phyloP scores from a whole-genome alignment of 257 asterid species.

The Nicotiana attenuata region DNA sequence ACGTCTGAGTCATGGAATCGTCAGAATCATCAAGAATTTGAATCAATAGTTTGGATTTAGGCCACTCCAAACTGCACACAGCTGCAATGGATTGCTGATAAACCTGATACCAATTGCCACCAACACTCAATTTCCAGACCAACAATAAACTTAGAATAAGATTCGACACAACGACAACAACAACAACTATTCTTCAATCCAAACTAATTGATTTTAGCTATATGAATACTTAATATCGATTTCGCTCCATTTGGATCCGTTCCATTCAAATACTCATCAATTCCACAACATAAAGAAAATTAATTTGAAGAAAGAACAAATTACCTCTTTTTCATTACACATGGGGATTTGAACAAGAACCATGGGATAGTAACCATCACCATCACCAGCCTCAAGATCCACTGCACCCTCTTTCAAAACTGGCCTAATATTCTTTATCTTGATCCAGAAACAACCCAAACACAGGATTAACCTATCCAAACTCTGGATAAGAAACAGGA shows the following conservation, averaged over 20 bases:
- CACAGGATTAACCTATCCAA: constrained; percentile 72
- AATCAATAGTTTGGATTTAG: constrained; percentile 66
- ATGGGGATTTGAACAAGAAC: constrained; percentile 97
- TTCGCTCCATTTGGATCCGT: background rate
- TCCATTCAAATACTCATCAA: background rate
- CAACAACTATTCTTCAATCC: background rate
- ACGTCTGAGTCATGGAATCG: constrained; percentile 53
- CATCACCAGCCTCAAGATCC: constrained; percentile 74
- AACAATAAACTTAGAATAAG: background rate
- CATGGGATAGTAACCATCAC: constrained; percentile 77
- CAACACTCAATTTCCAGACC: background rate
- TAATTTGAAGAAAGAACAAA: background rate
- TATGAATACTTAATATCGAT: background rate
- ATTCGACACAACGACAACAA: background rate
- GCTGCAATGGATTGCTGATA: constrained; percentile 91
- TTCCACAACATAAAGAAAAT: background rate
- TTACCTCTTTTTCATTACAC: constrained; percentile 97
- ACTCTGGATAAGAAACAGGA: constrained; percentile 78
- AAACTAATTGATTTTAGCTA: background rate
- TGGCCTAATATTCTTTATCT: constrained; percentile 53
- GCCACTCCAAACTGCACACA: constrained; percentile 89
- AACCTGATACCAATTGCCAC: constrained; percentile 42
- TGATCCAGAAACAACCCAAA: constrained; percentile 86
- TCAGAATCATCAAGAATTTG: constrained; percentile 90
- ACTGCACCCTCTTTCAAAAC: constrained; percentile 37